Conservation (phyloP, 441 rosid species). For the Populus hybrid region DNA sequence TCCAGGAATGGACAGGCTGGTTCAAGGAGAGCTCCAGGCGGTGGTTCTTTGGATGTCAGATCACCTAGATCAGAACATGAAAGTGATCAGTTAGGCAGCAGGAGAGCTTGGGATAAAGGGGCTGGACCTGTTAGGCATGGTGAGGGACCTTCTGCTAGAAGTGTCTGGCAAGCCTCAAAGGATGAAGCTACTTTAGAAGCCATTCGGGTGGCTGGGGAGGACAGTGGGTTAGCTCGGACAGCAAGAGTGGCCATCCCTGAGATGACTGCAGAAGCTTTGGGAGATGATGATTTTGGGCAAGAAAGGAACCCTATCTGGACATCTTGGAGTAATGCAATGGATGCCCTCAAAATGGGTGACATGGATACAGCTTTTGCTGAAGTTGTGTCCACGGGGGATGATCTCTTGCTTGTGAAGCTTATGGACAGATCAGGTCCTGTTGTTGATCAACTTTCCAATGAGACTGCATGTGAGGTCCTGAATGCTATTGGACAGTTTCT, state of each 20-base stretch:
- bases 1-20: constrained; percentile 72
- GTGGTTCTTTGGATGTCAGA: constrained; percentile 48
- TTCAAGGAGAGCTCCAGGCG: constrained; percentile 56
- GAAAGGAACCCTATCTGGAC: constrained; percentile 84
- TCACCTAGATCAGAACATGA: constrained; percentile 78
- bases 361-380: constrained; percentile 85
- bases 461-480: constrained; percentile 69
- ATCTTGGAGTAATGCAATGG: constrained; percentile 94
- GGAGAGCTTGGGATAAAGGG: constrained; percentile 88
- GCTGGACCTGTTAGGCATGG: constrained; percentile 73
- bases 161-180: constrained; percentile 99
- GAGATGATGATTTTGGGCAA: constrained; percentile 63
- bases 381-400: constrained; percentile 74
- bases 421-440: constrained; percentile 94
- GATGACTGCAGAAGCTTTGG: constrained; percentile 77
- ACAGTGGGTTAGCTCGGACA: constrained; percentile 53
- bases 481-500: constrained; percentile 78
- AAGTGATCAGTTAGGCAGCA: constrained; percentile 61
- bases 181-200: constrained; percentile 99
- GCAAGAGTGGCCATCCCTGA: constrained; percentile 73
- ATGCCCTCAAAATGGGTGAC: constrained; percentile 86
- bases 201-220: constrained; percentile 94
- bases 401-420: constrained; percentile 85
- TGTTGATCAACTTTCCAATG: constrained; percentile 79
- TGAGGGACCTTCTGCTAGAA: constrained; percentile 99